Conservation (phyloP, 441 rosid species). For the Pelargonium fulgidum region DNA sequence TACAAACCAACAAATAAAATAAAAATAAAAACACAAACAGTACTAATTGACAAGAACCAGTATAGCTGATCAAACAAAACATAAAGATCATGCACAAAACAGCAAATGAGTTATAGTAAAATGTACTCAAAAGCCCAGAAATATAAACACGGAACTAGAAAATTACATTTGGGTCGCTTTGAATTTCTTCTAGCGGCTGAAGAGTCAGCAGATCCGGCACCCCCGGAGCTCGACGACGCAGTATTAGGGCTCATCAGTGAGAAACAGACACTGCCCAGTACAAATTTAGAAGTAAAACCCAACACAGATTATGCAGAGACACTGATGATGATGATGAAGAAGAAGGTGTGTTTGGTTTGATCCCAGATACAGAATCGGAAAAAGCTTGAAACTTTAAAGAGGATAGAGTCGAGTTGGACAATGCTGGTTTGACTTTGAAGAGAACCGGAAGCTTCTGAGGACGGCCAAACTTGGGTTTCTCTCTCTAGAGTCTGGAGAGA, state of each 20-base stretch:
- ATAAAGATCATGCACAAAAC: neutral
- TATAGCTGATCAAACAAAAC: neutral
- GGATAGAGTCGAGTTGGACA: neutral
- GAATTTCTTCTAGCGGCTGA: slow-evolving; percentile 10
- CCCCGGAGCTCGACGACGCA: slow-evolving; percentile 6
- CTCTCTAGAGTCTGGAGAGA: neutral
- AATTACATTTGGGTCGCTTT: slow-evolving; percentile 8
- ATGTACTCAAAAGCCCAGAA: neutral
- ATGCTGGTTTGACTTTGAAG: neutral
- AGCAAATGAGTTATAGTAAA: neutral
- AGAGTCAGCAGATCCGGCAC: slow-evolving; percentile 5
- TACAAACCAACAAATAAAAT: neutral
- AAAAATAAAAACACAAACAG: neutral
- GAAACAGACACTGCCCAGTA: no score
- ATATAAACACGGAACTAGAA: neutral
- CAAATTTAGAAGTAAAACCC: no score
- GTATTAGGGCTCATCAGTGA: neutral
- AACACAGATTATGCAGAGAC: neutral
- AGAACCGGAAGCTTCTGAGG: neutral
- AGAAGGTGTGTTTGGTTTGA: no score
- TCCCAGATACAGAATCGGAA: neutral
- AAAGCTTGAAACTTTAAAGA: neutral
- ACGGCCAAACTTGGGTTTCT: neutral
- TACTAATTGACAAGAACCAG: neutral
- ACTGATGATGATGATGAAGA: no score